Evolutionary conservation across 257 asterid species (phyloP).

Genomic region (Leptodermis oblonga): DNA sequence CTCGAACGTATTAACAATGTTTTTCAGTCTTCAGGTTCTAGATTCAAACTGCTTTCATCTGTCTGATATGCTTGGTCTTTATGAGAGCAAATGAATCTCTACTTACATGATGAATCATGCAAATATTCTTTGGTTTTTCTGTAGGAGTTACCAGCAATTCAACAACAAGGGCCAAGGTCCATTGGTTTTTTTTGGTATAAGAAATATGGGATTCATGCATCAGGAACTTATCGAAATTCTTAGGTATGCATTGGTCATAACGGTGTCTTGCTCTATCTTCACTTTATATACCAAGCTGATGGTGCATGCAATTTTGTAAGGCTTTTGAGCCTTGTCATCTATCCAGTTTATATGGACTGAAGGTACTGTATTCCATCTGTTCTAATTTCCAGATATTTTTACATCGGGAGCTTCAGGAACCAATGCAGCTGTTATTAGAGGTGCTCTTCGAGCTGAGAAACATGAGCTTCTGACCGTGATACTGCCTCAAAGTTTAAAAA

Average conservation of each 20-base stretch:
- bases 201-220: slow-evolving; percentile 99
- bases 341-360: not conserved
- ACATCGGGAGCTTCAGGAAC: slow-evolving; percentile 99
- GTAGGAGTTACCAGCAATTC: slow-evolving; percentile 92
- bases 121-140: slow-evolving; percentile 15
- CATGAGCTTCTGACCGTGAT: slow-evolving; percentile 93
- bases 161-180: slow-evolving; percentile 93
- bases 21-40: not conserved
- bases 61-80: slow-evolving; percentile 6
- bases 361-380: not conserved
- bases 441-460: slow-evolving; percentile 98
- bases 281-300: not conserved
- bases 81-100: not conserved
- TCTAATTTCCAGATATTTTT: slow-evolving; percentile 60
- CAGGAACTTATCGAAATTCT: slow-evolving; percentile 97
- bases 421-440: slow-evolving; percentile 98
- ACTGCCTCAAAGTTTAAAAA: slow-evolving; percentile 88
- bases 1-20: not conserved
- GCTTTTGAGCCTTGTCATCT: too few relatives aligned
- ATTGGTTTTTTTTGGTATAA: slow-evolving; percentile 96
- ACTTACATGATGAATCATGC: not conserved
- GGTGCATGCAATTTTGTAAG: not conserved
- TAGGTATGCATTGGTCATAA: slow-evolving; percentile 95
- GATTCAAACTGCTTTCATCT: not conserved
- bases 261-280: slow-evolving; percentile 44